These are phyloP conservation scores for Madurella fahalii DNA, from an alignment of 2,329 filamentous ascomycete genomes.

Conservation along the genomic window DNA sequence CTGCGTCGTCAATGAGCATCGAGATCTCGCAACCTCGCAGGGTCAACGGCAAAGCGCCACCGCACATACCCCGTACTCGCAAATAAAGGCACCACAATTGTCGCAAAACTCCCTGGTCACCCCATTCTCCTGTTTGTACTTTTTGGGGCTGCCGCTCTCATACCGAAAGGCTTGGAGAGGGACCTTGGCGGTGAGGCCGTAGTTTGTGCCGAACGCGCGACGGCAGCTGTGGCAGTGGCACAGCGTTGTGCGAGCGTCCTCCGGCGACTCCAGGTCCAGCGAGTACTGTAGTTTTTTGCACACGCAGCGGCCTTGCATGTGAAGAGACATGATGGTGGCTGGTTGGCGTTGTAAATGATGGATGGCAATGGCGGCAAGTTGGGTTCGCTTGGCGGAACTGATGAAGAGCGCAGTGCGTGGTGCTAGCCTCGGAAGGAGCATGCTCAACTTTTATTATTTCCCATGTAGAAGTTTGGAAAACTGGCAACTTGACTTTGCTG, in stretches of 20 bases:
- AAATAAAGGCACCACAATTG: conserved; percentile 31
- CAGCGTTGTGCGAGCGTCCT: conserved; percentile 30
- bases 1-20: conserved; percentile 15
- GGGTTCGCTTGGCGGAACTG: neutral
- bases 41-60: neutral
- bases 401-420: neutral
- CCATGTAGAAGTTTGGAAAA: neutral
- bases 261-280: conserved; percentile 26
- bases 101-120: conserved; percentile 33
- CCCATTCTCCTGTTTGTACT: conserved; percentile 31
- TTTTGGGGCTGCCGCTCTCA: conserved; percentile 25
- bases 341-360: neutral
- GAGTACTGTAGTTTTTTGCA: conserved; percentile 27
- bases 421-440: neutral
- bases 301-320: conserved; percentile 24
- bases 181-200: conserved; percentile 33
- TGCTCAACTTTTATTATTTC: neutral
- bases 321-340: neutral
- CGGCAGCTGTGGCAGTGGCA: conserved; percentile 34
- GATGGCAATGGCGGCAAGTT: neutral
- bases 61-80: conserved; percentile 31
- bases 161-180: conserved; percentile 29
- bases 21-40: neutral
- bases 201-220: conserved; percentile 33
- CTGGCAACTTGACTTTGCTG: too few species aligned